phyloP scores from a whole-genome alignment of 495 filamentous ascomycete genomes.

The Penicillium ochrochloron region DNA sequence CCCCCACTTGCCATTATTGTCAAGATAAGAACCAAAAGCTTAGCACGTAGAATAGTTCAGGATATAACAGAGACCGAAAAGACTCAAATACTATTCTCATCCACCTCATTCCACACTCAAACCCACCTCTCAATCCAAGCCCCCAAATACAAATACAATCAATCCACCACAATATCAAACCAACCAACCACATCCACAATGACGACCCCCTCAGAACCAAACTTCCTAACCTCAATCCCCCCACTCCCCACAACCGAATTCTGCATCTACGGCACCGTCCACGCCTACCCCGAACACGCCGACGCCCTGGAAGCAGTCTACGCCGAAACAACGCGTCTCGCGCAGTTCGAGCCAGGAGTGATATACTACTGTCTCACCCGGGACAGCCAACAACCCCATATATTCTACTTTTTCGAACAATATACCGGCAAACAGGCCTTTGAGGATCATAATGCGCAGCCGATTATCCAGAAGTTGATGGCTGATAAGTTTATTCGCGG shows the following conservation, averaged over 20 bases:
- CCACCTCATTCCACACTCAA: too few relatives aligned
- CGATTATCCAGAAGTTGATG: conserved; percentile 39
- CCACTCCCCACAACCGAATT: conserved; percentile 32
- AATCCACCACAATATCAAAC: too few relatives aligned
- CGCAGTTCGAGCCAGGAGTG: conserved; percentile 36
- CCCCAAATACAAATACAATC: not conserved
- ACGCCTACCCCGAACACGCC: conserved; percentile 41
- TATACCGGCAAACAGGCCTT: conserved; percentile 36
- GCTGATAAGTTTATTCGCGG: conserved; percentile 31
- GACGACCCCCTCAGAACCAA: not conserved
- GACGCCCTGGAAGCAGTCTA: conserved; percentile 40
- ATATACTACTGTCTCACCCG: conserved; percentile 39
- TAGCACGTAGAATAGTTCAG: not conserved
- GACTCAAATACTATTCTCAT: not conserved
- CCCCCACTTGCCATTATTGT: not conserved
- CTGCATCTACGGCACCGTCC: conserved; percentile 34
- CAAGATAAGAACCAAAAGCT: not conserved
- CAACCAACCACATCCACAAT: conserved; percentile 1
- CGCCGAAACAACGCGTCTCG: conserved; percentile 36
- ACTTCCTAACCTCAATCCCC: conserved; percentile 16
- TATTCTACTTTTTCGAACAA: conserved; percentile 46
- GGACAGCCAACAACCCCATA: conserved; percentile 30
- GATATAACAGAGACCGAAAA: not conserved
- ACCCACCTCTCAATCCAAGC: not conserved
- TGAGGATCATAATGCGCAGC: conserved; percentile 36